Evolutionary conservation across 495 filamentous ascomycete species (phyloP), one percentile per base, ranked within the genome.

Genomic region (Lepraria neglecta): DNA sequence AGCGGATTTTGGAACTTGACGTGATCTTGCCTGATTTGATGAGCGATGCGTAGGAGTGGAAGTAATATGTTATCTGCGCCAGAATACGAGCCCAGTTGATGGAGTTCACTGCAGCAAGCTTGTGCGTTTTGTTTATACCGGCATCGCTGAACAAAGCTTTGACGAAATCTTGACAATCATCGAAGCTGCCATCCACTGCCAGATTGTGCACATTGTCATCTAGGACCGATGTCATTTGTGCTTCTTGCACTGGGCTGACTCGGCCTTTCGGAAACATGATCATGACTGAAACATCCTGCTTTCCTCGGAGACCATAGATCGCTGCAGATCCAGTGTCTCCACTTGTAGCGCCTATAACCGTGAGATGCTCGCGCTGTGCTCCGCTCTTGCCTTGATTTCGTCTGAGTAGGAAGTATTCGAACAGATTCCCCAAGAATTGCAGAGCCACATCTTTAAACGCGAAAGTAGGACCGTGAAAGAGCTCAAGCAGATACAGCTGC

Each of bases 381-480:
- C 60, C 38, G 19, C 59, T 60, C 76, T 90, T 91, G 44, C 84
- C 85, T 65, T 82, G 62, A 66, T 98, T 98, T 72, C 85, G 84
- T 40, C 91, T 79, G 9, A 89, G 81, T 3, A 98, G 80, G 73
- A 98, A 92, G 71, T 92, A 98, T 75, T 98, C 94, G 69, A 98
- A 96, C 14, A 97, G 79, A 69, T 98, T 97, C 28, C 94, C 94
- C 7, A 98, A 76, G 66, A 95, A 90, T 67, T 96, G 91, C 28
- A 97, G 73, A 6, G 92, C 92, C 17, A 87, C 87, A 67, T 68
- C 61, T n/a, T 64, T 97, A 80, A 96, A 97, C 7, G 92, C 83
- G 67, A 86, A 96, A n/a, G 84, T 97, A 2, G 91, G 92, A n/a
- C 94, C 94, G 71, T 97, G 92, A 81, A 97, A 98, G 12, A 98